phyloP scores from a whole-genome alignment of 805 yeast genomes.

The Cyberlindnera sargentensis region DNA sequence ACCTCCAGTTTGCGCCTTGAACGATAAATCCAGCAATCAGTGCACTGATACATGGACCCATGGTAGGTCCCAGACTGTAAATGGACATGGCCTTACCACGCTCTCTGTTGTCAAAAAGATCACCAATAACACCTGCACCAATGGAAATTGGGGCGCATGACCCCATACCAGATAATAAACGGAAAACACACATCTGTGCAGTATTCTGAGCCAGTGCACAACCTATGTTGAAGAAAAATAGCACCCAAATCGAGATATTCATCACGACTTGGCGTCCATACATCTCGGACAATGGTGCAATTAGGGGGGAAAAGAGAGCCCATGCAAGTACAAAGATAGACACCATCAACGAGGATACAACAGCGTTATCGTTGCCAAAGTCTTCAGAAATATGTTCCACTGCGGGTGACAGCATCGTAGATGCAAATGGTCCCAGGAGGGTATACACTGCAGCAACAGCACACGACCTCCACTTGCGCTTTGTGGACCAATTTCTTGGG shows the following conservation, averaged over 20 bases:
- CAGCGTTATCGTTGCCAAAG: constrained; percentile 34
- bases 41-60: constrained; percentile 60
- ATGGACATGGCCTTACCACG: constrained; percentile 52
- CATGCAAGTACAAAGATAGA: constrained; percentile 58
- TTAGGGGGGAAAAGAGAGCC: constrained; percentile 51
- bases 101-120: constrained; percentile 43
- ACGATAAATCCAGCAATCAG: constrained; percentile 51
- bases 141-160: constrained; percentile 64
- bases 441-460: constrained; percentile 47
- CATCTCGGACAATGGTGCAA: constrained; percentile 58
- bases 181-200: constrained; percentile 48
- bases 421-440: constrained; percentile 53
- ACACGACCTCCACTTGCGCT: constrained; percentile 37
- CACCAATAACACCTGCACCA: constrained; percentile 65
- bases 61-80: constrained; percentile 40
- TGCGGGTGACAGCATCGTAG: constrained; percentile 59
- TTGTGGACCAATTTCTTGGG: constrained; percentile 56
- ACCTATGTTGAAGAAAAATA: constrained; percentile 44
- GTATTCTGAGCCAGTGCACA: constrained; percentile 51
- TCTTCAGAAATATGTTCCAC: constrained; percentile 38
- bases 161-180: constrained; percentile 60
- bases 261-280: constrained; percentile 50
- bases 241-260: constrained; percentile 41
- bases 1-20: constrained; percentile 46
- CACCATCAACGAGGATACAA: constrained; percentile 40